Percentiles rank a stretch among this genome's conserved stretches.
phyloP scores from a whole-genome alignment of 2,329 filamentous ascomycete genomes.

The Ophiosphaerella korrae region DNA sequence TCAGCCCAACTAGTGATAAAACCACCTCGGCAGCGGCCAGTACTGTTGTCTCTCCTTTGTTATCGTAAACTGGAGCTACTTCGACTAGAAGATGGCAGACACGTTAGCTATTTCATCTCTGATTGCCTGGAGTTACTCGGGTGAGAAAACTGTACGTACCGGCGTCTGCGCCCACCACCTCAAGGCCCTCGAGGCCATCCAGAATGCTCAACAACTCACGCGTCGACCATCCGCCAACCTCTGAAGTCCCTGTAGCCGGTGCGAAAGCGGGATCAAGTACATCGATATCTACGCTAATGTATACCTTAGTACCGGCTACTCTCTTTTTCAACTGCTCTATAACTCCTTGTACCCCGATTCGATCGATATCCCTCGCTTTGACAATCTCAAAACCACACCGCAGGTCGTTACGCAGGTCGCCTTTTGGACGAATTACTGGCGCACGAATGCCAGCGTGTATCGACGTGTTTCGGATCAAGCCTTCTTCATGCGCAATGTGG shows the following conservation, averaged over 20 bases:
- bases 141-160: constrained; percentile 39
- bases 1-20: constrained; percentile 55
- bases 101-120: background rate
- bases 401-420: constrained; percentile 61
- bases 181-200: constrained; percentile 62
- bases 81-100: constrained; percentile 52
- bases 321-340: constrained; percentile 57
- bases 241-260: constrained; percentile 64
- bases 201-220: constrained; percentile 64
- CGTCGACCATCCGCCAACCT: constrained; percentile 66
- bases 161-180: constrained; percentile 65
- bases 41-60: constrained; percentile 62
- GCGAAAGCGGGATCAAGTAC: constrained; percentile 62
- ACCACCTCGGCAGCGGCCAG: constrained; percentile 62
- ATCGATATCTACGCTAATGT: constrained; percentile 63
- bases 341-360: constrained; percentile 53
- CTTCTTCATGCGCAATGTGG: constrained; percentile 67
- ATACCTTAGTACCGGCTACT: constrained; percentile 59
- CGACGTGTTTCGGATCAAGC: constrained; percentile 62
- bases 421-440: constrained; percentile 55
- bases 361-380: constrained; percentile 61
- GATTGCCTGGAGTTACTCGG: background rate
- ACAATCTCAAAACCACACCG: constrained; percentile 65
- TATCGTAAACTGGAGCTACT: constrained; percentile 67
- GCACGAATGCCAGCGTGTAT: constrained; percentile 67